These are phyloP conservation scores for Nakazawaea peltata DNA, from an alignment of 805 yeast species.

Conservation along the genomic window DNA sequence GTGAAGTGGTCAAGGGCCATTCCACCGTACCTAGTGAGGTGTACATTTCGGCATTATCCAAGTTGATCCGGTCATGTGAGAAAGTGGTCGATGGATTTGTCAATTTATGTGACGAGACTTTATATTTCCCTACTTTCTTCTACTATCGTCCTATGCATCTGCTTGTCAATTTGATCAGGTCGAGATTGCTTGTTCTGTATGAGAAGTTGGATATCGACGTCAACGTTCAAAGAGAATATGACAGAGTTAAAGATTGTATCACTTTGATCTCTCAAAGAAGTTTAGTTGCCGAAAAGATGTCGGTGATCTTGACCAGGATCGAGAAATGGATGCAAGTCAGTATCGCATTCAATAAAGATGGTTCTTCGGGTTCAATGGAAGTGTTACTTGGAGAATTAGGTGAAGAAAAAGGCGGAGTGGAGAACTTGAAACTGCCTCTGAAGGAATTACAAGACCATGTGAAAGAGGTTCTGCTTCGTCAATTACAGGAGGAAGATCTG, in stretches of 20 bases:
- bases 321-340: conserved; percentile 31
- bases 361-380: conserved; percentile 50
- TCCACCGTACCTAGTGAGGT: conserved; percentile 19
- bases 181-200: conserved; percentile 36
- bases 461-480: no score
- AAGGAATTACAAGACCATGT: neutral
- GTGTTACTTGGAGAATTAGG: conserved; percentile 46
- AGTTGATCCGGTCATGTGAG: conserved; percentile 37
- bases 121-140: conserved; percentile 40
- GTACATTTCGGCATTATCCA: conserved; percentile 29
- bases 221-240: conserved; percentile 23
- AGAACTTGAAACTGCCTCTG: conserved; percentile 19
- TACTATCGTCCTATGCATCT: conserved; percentile 49
- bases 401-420: conserved; percentile 33
- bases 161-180: conserved; percentile 36
- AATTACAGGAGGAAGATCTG: neutral
- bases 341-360: conserved; percentile 31
- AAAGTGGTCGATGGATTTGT: conserved; percentile 38
- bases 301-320: conserved; percentile 24
- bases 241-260: conserved; percentile 19
- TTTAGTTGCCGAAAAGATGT: conserved; percentile 26
- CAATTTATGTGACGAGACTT: conserved; percentile 28
- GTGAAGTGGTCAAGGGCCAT: conserved; percentile 17
- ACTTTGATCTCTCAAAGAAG: conserved; percentile 16
- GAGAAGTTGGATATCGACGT: conserved; percentile 26